Evolutionary conservation across 306 rosid species (phyloP).

Genomic region (Oemleria cerasiformis): DNA sequence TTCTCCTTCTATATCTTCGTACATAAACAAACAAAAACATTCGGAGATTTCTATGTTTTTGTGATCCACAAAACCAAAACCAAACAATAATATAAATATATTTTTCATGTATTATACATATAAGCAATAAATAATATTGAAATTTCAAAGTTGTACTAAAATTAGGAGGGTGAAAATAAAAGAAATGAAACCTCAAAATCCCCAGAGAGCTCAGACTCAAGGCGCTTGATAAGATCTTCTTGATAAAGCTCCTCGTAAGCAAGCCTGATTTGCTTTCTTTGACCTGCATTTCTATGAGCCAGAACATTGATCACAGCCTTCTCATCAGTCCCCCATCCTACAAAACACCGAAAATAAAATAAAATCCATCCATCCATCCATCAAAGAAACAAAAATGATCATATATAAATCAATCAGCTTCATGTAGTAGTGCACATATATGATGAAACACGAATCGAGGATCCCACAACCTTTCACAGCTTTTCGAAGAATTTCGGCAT

Average conservation of each 20-base stretch:
- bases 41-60: conserved; percentile 8
- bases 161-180: background rate
- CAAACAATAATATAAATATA: background rate
- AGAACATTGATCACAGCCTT: conserved; percentile 55
- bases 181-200: conserved; percentile 59
- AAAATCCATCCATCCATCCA: background rate
- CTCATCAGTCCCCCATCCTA: conserved; percentile 91
- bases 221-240: conserved; percentile 84
- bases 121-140: background rate
- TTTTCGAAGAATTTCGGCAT: conserved; percentile 58
- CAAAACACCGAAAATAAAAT: background rate
- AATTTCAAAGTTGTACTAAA: background rate
- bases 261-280: conserved; percentile 62
- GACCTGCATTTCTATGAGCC: conserved; percentile 59
- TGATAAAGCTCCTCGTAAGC: conserved; percentile 56
- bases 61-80: background rate
- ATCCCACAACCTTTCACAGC: conserved; percentile 41
- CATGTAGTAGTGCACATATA: background rate
- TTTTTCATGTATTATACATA: background rate
- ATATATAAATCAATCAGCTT: background rate
- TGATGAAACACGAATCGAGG: background rate
- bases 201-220: conserved; percentile 78
- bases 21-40: background rate
- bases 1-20: background rate
- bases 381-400: too few species aligned